Evolutionary conservation across 1,284 basidiomycete species (phyloP), one percentile per base, ranked within the genome.

Genomic region (Boletus sp.): DNA sequence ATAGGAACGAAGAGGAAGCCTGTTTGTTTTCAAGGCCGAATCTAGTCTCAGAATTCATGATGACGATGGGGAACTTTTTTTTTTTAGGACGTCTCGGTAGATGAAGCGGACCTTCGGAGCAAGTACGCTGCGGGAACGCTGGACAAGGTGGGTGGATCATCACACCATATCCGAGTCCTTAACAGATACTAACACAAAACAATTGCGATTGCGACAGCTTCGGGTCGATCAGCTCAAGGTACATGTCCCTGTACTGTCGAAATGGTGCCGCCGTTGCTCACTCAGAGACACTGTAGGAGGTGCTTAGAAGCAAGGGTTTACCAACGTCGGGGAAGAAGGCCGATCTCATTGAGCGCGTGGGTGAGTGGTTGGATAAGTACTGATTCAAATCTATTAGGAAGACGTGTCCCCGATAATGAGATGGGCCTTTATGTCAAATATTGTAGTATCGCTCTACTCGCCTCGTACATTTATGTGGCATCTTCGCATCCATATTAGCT

Each of bases 191-290:
- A 34, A 51, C 29, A 12, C 10, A 22, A 29, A 42, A 25, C 3
- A 16, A 44, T 52, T 49, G 48, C 54, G 23, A 51, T 44, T 30
- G 33, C 56, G 25, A 46, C 57, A 92, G 88, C 71, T 89, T 51
- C 82, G 80, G 33, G 84, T 89, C 47, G 83, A 84, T 62, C 85
- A 91, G 55, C 70, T 93, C 44, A 88, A 84, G 75, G 87, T 87
- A 41, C 30, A 60, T 29, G 30, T 35, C 44, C 26, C 45, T 42
- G 57, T 53, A 32, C 40, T 26, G 6, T 8, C 0, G 20, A 41
- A 40, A 23, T 34, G 26, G 27, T 25, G 44, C 23, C 43, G 44
- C 41, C 45, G 46, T 55, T 52, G 13, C 44, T 48, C 48, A 47
- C 51, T 41, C 37, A 54, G 54, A 34, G 26, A 44, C 49, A 49